Evolutionary conservation across 2,329 filamentous ascomycete genomes (phyloP), one percentile per base, ranked within the genome.

Genomic region (Cordyceps tenuipes): DNA sequence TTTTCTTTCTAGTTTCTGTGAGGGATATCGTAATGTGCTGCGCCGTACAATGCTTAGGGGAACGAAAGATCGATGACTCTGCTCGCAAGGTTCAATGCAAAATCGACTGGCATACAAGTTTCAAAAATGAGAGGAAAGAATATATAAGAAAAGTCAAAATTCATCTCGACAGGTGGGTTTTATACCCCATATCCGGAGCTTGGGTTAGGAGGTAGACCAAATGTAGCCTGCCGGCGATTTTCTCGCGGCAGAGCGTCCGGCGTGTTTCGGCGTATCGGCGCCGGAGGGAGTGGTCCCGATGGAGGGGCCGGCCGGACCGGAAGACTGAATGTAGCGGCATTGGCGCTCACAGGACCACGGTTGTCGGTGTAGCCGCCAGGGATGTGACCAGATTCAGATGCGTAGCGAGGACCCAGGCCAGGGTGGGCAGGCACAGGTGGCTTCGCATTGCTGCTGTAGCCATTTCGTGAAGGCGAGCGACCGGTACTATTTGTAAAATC

Each of bases 301-400:
- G 57, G 57, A 44, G 85, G 83, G 34, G 80, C 85, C 49, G 82
- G 79, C 51, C 87, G 82, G 61, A 88, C 80, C 1, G 88, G 86
- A 53, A 91, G 75, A 41, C 79, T 82, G 59, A 87, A 86, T 3
- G 81, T 83, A 17, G 76, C 71, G 56, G 73, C 73, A 62, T 73
- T 78, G 48, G 76, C 75, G 64, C 77, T 79, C 58, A 74, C 69
- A 58, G 72, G 73, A 36, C 67, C 74, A 62, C 69, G 67, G 61
- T 64, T 74, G 19, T 77, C 76, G 2, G 72, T 64, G 34, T 75
- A 74, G 21, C 70, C 69, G 26, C 70, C 64, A 13, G 75, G 72
- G 67, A 79, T 80, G 34, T 81, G 81, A 62, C 82, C 76, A 44
- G 81, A 82, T 64, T 79, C 80, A 49, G 80, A 77, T 44, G 70